Evolutionary conservation across 257 asterid genomes (phyloP).

Genomic region (Lithospermum erythrorhizon): DNA sequence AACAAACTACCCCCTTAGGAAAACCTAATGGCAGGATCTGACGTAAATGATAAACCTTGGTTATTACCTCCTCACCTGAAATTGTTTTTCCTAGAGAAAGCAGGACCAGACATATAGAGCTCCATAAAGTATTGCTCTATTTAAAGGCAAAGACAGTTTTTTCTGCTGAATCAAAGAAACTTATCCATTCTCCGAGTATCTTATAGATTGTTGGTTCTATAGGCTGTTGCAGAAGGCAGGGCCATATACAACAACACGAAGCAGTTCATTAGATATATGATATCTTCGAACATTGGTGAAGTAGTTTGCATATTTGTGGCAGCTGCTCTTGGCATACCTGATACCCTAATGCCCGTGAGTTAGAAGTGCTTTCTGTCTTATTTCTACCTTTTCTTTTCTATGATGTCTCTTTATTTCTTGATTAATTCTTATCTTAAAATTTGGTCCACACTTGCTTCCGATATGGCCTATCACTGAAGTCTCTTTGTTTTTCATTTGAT

Average conservation of each 20-base stretch:
- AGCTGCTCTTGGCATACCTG: conserved; percentile 96
- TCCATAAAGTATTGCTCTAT: too few species aligned
- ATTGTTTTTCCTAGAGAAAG: too few species aligned
- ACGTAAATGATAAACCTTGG: too few species aligned
- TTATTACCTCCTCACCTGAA: too few species aligned
- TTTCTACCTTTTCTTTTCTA: background rate
- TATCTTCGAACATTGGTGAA: conserved; percentile 98
- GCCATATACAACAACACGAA: conserved; percentile 92
- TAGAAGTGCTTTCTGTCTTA: conserved; percentile 3
- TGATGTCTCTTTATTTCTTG: background rate
- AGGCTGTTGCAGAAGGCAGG: conserved; percentile 99
- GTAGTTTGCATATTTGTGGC: conserved; percentile 98
- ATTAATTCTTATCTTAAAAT: background rate
- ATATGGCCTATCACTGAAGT: too few species aligned
- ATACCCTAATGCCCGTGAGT: conserved; percentile 97
- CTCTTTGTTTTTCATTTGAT: too few species aligned
- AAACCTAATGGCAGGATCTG: too few species aligned
- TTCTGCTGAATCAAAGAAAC: too few species aligned
- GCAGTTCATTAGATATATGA: conserved; percentile 98
- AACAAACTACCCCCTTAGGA: too few species aligned
- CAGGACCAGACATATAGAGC: too few species aligned
- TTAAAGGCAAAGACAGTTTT: too few species aligned
- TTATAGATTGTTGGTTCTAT: conserved; percentile 13
- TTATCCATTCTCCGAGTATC: background rate
- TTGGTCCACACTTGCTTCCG: background rate